Base-by-base conservation (phyloP, 2,329 filamentous ascomycete genomes). In the Fusarium xyrophilum region DNA sequence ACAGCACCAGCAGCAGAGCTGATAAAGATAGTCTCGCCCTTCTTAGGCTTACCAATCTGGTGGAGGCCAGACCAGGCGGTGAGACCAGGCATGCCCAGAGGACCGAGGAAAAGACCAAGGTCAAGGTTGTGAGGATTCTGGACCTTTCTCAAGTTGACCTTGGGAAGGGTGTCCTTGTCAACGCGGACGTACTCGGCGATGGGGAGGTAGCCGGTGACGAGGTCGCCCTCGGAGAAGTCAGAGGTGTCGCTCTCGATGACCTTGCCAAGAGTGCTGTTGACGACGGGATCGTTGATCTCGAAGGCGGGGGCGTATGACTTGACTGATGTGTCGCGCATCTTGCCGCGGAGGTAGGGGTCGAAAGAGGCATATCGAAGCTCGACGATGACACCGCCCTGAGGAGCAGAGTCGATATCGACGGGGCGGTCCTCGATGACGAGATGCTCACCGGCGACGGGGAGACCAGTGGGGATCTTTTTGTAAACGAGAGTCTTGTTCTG, bases 331-430 rank as follows among this genome's bases (percentile, higher is more conserved):
- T 83, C 79, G 48, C 92, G 89, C 91, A 97, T 94, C 71, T 88
- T 87, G 64, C 91, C 91, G 60, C 93, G 91, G 83, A 92, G 88
- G 82, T 96, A 97, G 4, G 93, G 93, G 79, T 97, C 93, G 80
- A 91, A 91, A 40, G 91, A 94, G 68, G 89, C 84, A 78, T 91
- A 93, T 74, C 90, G 85, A 72, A 91, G 86, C 81, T 93, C 87
- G 68, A 90, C 80, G 50, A 96, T 78, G 40, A 93, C 89, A 67
- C 91, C 90, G 44, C 85, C 77, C 27, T 88, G 84, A 30, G 88
- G 85, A 8, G 85, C 77, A 52, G 85, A 82, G 8, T 67, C 80
- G 69, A 89, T 79, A 76, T 96, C 91, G 68, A 94, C 89, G 23
- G 87, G 83, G 63, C 85, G 85, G 69, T 85, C 79, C 78, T 96